A percentile compares a stretch with the other conserved stretches of the same genome.
phyloP scores from a whole-genome alignment of 1,139 yeast species.

The Saccharomyces hybrid region DNA sequence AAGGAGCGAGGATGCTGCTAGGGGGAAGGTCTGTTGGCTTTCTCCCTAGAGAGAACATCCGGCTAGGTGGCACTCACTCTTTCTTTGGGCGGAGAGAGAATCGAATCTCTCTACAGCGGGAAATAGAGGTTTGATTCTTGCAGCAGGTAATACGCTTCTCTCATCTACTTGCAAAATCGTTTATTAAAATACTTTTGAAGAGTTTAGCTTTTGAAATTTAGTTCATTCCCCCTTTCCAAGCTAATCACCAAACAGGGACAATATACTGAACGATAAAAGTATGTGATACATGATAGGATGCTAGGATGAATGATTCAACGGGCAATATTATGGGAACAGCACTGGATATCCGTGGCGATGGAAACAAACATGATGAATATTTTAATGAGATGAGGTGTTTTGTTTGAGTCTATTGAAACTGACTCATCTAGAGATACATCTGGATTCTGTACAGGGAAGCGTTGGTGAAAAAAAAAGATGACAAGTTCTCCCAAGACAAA shows the following conservation, averaged over 20 bases:
- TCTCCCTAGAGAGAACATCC: not conserved
- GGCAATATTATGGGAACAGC: not conserved
- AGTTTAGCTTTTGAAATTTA: not conserved
- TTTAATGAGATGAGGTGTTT: not conserved
- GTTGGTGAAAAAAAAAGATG: too few species aligned
- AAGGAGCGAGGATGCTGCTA: not conserved
- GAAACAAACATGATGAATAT: not conserved
- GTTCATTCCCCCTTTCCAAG: not conserved
- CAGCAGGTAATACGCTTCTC: not conserved
- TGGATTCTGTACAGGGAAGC: too few species aligned
- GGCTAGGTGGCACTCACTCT: not conserved
- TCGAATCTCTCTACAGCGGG: not conserved
- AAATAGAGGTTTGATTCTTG: not conserved
- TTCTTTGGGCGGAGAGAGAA: not conserved
- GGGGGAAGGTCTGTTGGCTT: not conserved
- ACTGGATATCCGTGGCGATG: not conserved
- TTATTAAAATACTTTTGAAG: not conserved
- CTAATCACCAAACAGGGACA: not conserved
- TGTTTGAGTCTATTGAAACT: not conserved
- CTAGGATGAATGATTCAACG: not conserved
- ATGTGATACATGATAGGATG: not conserved
- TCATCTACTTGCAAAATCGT: not conserved
- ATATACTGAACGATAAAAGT: conserved; percentile 1
- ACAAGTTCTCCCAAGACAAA: not conserved
- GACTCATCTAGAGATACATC: not conserved